Evolutionary conservation across 805 yeast genomes (phyloP).

Genomic region (Pichia membranifaciens): DNA sequence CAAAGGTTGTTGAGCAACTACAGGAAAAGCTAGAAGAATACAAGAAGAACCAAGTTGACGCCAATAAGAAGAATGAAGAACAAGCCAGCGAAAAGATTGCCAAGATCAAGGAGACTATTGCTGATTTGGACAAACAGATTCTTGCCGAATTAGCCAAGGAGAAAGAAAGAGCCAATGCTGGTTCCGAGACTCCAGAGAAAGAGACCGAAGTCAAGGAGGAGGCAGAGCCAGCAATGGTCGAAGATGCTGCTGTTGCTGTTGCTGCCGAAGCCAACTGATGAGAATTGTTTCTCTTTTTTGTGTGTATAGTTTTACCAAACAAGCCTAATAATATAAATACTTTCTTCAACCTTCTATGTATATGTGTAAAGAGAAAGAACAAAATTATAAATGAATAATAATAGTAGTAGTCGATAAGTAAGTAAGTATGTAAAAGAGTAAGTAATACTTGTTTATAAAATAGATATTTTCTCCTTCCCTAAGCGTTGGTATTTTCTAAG

Average conservation of each 20-base stretch:
- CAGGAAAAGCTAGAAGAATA: constrained; percentile 66
- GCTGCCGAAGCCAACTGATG: no score
- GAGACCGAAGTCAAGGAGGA: constrained; percentile 1
- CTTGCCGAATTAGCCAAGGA: constrained; percentile 26
- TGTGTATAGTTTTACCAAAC: no score
- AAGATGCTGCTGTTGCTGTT: no score
- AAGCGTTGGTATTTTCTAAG: constrained; percentile 6
- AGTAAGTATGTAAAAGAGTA: neutral
- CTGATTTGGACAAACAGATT: constrained; percentile 26
- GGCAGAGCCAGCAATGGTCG: no score
- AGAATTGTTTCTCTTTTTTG: no score
- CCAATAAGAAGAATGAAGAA: constrained; percentile 69
- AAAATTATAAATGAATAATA: neutral
- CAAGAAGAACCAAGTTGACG: constrained; percentile 69
- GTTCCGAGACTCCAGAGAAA: constrained; percentile 2
- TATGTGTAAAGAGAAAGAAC: neutral
- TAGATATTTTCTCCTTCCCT: neutral
- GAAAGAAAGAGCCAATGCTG: constrained; percentile 18
- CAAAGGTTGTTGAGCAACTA: constrained; percentile 58
- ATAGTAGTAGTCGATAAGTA: no score
- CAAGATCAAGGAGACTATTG: constrained; percentile 48
- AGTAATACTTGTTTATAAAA: neutral
- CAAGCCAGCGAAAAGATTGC: constrained; percentile 74
- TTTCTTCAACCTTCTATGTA: neutral
- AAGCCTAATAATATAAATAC: neutral